Conservation (phyloP, 129 eudicot genomes). For the Cynara cardunculus region DNA sequence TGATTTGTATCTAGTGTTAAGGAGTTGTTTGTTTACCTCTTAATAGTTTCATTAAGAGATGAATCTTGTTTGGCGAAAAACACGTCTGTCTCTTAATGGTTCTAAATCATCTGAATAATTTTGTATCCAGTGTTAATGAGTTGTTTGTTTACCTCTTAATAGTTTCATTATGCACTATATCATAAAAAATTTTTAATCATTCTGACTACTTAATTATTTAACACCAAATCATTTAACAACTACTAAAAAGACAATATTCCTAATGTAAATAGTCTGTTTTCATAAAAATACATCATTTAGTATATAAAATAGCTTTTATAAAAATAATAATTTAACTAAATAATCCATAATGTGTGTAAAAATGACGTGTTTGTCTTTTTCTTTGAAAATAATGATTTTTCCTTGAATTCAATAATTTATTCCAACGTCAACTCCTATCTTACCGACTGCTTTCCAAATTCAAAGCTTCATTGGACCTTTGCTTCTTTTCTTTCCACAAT, state of each 20-base stretch:
- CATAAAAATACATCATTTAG: background rate
- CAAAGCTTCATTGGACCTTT: background rate
- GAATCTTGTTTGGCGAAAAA: too few species aligned
- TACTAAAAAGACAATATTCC: background rate
- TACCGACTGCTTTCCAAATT: constrained; percentile 8
- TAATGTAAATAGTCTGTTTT: background rate
- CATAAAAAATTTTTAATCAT: too few species aligned
- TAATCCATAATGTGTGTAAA: background rate
- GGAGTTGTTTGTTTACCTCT: too few species aligned
- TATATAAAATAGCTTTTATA: background rate
- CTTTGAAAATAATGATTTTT: background rate
- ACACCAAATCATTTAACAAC: too few species aligned
- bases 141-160: too few species aligned
- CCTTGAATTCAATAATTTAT: background rate
- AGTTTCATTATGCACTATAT: too few species aligned
- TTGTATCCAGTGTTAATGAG: too few species aligned
- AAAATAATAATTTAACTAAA: background rate
- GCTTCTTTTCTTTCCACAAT: constrained; percentile 1
- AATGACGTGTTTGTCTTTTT: background rate
- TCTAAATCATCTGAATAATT: too few species aligned
- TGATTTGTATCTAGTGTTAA: background rate
- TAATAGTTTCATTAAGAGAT: too few species aligned
- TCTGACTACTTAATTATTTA: too few species aligned
- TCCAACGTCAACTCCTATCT: constrained; percentile 5
- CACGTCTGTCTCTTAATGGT: too few species aligned